Percentiles rank a stretch among this genome's conserved stretches.
phyloP scores from a whole-genome alignment of 208 protist genomes.

The Trypanosoma avium region DNA sequence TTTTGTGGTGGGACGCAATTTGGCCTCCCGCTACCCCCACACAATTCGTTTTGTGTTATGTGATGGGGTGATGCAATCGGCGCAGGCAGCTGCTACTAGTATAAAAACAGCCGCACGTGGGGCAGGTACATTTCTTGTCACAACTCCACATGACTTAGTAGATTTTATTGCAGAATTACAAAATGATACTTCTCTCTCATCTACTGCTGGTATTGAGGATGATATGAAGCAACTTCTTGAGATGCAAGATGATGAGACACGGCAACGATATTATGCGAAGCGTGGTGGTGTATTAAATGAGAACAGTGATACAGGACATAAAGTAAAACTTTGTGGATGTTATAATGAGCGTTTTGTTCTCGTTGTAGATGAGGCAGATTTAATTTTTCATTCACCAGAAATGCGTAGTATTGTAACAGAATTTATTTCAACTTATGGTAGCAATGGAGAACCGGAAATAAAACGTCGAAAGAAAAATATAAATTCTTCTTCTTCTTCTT shows the following conservation, averaged over 20 bases:
- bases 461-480: conserved; percentile 11
- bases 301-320: not conserved
- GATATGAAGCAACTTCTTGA: conserved; percentile 36
- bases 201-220: not conserved
- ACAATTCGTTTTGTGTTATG: conserved; percentile 80
- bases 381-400: conserved; percentile 69
- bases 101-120: conserved; percentile 53
- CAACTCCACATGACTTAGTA: conserved; percentile 70
- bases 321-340: conserved; percentile 15
- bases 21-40: conserved; percentile 68
- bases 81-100: conserved; percentile 36
- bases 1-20: conserved; percentile 71
- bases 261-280: conserved; percentile 36
- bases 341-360: conserved; percentile 57
- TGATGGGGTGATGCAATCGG: conserved; percentile 61
- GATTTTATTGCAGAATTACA: conserved; percentile 43
- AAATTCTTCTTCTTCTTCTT: conserved; percentile 12
- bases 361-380: conserved; percentile 87
- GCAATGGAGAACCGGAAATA: not conserved
- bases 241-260: conserved; percentile 57
- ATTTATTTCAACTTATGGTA: conserved; percentile 33
- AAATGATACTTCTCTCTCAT: not conserved
- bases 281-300: not conserved
- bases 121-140: conserved; percentile 76
- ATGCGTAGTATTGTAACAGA: conserved; percentile 51